phyloP scores from a whole-genome alignment of 2,329 filamentous ascomycete species.

The Fusarium brachygibbosum region DNA sequence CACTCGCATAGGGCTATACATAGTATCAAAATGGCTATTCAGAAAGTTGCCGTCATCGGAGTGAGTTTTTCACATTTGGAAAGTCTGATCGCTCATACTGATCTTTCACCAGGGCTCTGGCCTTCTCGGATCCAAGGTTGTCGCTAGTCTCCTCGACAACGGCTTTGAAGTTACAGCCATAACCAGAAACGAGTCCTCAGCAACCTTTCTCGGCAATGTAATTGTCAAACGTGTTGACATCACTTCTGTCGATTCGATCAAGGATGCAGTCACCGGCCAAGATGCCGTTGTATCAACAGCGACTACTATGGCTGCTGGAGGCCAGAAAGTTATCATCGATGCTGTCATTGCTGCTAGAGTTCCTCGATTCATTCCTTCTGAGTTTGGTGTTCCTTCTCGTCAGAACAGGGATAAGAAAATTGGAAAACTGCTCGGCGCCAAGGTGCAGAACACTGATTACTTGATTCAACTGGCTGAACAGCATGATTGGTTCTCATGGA shows the following conservation, averaged over 20 bases:
- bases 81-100: rapidly evolving
- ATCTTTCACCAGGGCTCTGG: conserved; percentile 4
- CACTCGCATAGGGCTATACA: not conserved
- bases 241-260: not conserved
- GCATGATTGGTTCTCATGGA: conserved; percentile 23
- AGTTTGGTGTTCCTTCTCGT: conserved; percentile 21
- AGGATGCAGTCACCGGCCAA: not conserved
- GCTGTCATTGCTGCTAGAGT: conserved; percentile 3
- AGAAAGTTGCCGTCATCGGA: conserved; percentile 14
- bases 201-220: not conserved
- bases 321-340: conserved; percentile 10
- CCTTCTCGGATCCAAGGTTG: conserved; percentile 12
- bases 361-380: conserved; percentile 7
- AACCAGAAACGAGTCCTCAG: conserved; percentile 11
- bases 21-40: not conserved
- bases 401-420: conserved; percentile 13
- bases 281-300: conserved; percentile 9
- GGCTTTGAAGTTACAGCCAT: conserved; percentile 4
- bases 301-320: not conserved
- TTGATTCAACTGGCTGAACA: conserved; percentile 16
- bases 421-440: not conserved
- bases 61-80: not conserved
- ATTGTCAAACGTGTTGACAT: conserved; percentile 1
- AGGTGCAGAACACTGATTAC: conserved; percentile 20
- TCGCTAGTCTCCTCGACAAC: conserved; percentile 4